These are phyloP conservation scores for Aspergillus leporis DNA, from an alignment of 495 filamentous ascomycete species.

Conservation along the genomic window DNA sequence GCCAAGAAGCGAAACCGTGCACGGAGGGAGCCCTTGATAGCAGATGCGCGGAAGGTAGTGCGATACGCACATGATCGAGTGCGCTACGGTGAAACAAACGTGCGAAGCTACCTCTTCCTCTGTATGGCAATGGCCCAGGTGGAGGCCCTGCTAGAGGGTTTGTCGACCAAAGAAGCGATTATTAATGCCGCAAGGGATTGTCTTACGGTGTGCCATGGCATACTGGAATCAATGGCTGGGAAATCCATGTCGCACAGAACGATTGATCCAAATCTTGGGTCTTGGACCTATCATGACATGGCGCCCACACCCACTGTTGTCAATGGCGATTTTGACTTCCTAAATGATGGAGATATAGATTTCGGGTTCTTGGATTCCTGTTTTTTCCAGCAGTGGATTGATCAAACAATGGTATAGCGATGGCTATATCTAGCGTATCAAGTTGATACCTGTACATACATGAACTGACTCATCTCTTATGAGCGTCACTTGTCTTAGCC, in stretches of 20 bases:
- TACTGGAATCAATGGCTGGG: slow-evolving; percentile 20
- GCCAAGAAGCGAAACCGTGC: slow-evolving; percentile 30
- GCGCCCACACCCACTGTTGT: slow-evolving; percentile 12
- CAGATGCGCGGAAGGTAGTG: slow-evolving; percentile 34
- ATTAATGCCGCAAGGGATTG: slow-evolving; percentile 26
- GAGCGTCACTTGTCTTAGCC: too few relatives aligned
- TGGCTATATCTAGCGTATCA: too few relatives aligned
- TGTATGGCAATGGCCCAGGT: slow-evolving; percentile 44
- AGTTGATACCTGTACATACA: too few relatives aligned
- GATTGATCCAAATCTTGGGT: neutral
- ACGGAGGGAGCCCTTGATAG: slow-evolving; percentile 30
- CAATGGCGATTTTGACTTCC: neutral
- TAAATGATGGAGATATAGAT: neutral
- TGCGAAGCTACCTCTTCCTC: slow-evolving; percentile 49
- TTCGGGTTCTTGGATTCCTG: neutral
- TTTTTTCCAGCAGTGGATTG: neutral
- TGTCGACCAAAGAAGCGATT: slow-evolving; percentile 22
- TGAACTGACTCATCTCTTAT: too few relatives aligned
- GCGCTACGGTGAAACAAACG: slow-evolving; percentile 49
- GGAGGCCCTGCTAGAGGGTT: slow-evolving; percentile 33
- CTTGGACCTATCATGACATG: neutral
- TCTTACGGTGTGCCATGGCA: slow-evolving; percentile 27
- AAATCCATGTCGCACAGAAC: neutral
- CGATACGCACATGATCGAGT: slow-evolving; percentile 40
- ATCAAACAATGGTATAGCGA: too few relatives aligned